Evolutionary conservation across 768 basidiomycete species (phyloP), one percentile per base, ranked within the genome.

Genomic region (Lactifluus volemus): DNA sequence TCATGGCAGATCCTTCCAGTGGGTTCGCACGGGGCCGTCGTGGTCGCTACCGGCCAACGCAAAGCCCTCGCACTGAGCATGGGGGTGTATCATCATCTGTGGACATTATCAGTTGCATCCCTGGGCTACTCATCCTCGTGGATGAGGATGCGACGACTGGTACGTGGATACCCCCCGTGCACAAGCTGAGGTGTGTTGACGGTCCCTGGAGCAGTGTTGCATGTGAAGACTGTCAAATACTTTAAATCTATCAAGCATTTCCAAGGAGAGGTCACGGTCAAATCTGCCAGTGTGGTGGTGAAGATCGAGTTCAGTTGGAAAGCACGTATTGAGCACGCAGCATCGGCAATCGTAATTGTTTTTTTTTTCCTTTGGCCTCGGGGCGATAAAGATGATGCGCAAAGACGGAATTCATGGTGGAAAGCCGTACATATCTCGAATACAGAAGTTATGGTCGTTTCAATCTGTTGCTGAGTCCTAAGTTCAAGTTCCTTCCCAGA

Each of bases 211-310:
- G 4, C 68, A 88, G 90, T 92, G 70, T 79, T 93, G 39, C 88
- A 84, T 61, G 91, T 93, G 59, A 93, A 92, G 75, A 92, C 90
- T 0, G 90, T 92, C 63, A 90, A 89, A 67, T 93, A 92, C 75
- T 93, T 93, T 77, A 91, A 90, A 70, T 90, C 88, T 1, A 92
- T 93, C 68, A 91, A 93, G 70, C 84, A 81, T 55, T 89, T 92
- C 21, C 90, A 92, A 68, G 86, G 88, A 44, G 86, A 92, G 69
- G 89, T 92, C 29, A n/a, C n/a, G 69, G 89, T 92, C 29, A 89
- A 92, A 72, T 74, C 74, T 50, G 77, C 75, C 74, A 74, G 30
- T 63, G 76, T 69, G 70, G 80, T 67, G 69, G 56, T 15, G 70
- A 67, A 17, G 51, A 58, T 1, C 41, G 12, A n/a, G n/a, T n/a